These are phyloP conservation scores for Neolecta irregularis DNA, from an alignment of 1,139 yeast species.

Conservation along the genomic window DNA sequence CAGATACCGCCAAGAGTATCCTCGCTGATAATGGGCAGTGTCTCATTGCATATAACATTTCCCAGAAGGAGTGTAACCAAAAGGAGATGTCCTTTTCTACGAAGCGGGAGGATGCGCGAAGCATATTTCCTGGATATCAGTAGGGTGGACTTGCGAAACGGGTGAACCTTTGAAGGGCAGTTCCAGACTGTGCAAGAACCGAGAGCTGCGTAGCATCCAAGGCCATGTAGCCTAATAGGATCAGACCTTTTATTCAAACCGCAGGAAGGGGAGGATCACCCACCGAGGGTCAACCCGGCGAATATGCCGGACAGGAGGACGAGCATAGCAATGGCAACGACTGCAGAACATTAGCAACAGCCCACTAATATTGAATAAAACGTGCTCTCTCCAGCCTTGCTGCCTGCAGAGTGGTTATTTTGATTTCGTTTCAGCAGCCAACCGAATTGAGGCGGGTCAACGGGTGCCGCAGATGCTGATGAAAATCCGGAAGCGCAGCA, in stretches of 20 bases:
- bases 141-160: neutral
- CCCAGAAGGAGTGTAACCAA: slow-evolving; percentile 9
- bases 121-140: slow-evolving; percentile 10
- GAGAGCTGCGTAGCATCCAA: slow-evolving; percentile 11
- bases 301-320: slow-evolving; percentile 10
- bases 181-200: slow-evolving; percentile 9
- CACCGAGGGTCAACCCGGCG: slow-evolving; percentile 11
- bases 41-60: slow-evolving; percentile 8
- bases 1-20: slow-evolving; percentile 9
- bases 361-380: no score
- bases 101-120: slow-evolving; percentile 10
- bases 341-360: no score
- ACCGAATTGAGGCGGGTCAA: no score
- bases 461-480: no score
- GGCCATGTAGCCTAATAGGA: slow-evolving; percentile 11
- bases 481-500: no score
- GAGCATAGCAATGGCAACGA: slow-evolving; percentile 8
- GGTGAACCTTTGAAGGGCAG: slow-evolving; percentile 4
- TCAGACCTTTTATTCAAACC: no score
- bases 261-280: no score
- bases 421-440: no score
- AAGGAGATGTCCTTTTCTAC: slow-evolving; percentile 11
- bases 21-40: slow-evolving; percentile 12
- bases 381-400: no score
- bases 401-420: no score